A percentile compares a stretch with the other conserved stretches of the same genome.
phyloP scores from a whole-genome alignment of 2,329 filamentous ascomycete species.

The Botrytis porri region DNA sequence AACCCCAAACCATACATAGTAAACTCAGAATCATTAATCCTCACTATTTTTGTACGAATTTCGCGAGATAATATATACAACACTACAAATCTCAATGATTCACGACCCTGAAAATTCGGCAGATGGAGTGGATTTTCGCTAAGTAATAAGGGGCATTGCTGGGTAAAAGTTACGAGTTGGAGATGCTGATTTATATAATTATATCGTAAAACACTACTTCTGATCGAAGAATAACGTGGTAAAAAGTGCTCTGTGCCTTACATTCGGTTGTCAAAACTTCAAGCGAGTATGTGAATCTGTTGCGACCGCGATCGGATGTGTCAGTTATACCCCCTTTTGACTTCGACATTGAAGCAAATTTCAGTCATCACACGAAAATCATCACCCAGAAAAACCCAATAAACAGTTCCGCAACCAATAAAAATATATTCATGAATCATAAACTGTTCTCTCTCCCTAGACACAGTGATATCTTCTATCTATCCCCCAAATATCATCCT shows the following conservation, averaged over 20 bases:
- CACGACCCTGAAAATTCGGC: neutral
- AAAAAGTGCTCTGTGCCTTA: neutral
- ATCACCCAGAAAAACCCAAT: neutral
- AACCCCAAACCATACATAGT: no score
- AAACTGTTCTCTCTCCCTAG: neutral
- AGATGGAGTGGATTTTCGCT: neutral
- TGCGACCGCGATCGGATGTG: neutral
- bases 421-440: conserved; percentile 8
- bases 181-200: neutral
- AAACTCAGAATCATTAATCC: no score
- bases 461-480: neutral
- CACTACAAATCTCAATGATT: neutral
- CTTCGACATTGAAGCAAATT: no score
- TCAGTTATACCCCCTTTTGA: neutral
- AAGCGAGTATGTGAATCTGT: neutral
- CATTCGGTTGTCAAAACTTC: neutral
- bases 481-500: neutral
- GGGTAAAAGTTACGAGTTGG: neutral
- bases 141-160: neutral
- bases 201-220: neutral
- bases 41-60: rapidly evolving
- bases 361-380: neutral
- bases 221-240: neutral
- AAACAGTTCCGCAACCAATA: neutral
- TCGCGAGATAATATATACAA: no score